Percentiles rank a stretch among this genome's conserved stretches.
phyloP scores from a whole-genome alignment of 371 early-diverging fungal genomes.

The Mucor plumbeus region DNA sequence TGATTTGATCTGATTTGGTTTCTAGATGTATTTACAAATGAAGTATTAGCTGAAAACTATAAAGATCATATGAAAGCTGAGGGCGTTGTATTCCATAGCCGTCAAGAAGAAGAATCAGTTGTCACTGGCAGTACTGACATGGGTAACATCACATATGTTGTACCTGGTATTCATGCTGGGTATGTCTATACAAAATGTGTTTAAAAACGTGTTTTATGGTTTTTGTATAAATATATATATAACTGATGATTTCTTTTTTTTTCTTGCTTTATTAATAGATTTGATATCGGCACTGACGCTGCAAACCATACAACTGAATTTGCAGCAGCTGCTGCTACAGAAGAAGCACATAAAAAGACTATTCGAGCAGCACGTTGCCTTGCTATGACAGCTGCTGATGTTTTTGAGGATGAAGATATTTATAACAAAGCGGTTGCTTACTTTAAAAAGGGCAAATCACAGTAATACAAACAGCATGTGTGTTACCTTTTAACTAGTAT shows the following conservation, averaged over 20 bases:
- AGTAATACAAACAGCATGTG: conserved; percentile 13
- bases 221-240: neutral
- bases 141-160: conserved; percentile 66
- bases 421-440: conserved; percentile 34
- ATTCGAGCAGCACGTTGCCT: conserved; percentile 55
- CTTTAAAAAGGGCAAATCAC: conserved; percentile 39
- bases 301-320: conserved; percentile 57
- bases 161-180: conserved; percentile 34
- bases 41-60: conserved; percentile 58
- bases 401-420: conserved; percentile 34
- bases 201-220: conserved; percentile 5
- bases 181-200: neutral
- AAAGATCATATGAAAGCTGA: conserved; percentile 56
- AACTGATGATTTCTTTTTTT: neutral
- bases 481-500: neutral
- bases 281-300: conserved; percentile 24
- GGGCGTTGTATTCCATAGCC: conserved; percentile 43
- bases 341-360: conserved; percentile 65
- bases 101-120: conserved; percentile 40
- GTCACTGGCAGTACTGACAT: conserved; percentile 72
- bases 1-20: neutral
- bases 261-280: conserved; percentile 18
- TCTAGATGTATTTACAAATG: conserved; percentile 60
- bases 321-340: conserved; percentile 60
- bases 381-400: conserved; percentile 43